A percentile compares a stretch with the other conserved stretches of the same genome.
Conservation (phyloP, 2,329 filamentous ascomycete species). For the Penicillium hordei region DNA sequence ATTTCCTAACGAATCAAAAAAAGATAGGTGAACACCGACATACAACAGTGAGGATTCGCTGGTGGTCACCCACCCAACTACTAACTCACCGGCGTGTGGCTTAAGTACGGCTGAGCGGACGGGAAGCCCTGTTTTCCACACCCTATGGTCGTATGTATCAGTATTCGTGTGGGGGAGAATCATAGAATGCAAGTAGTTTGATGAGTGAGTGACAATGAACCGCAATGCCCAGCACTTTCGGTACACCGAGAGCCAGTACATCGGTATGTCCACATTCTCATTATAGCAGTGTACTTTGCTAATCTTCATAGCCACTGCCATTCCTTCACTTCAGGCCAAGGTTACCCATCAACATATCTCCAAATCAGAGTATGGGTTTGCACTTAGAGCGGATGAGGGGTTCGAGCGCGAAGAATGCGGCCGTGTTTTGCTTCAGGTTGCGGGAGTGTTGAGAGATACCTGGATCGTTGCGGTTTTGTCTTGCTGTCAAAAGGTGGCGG, state of each 20-base stretch:
- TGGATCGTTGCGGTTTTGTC: neutral
- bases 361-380: neutral
- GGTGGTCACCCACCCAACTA: too few species aligned
- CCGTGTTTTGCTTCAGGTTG: neutral
- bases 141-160: too few species aligned
- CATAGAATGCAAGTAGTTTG: too few species aligned
- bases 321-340: neutral
- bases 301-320: constrained; percentile 65
- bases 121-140: too few species aligned
- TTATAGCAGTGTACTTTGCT: constrained; percentile 14
- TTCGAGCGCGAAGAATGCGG: neutral
- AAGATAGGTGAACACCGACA: too few species aligned
- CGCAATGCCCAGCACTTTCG: constrained; percentile 85
- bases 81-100: too few species aligned
- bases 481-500: neutral
- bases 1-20: too few species aligned
- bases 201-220: too few species aligned
- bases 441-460: neutral
- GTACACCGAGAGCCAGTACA: constrained; percentile 99
- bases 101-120: too few species aligned
- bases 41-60: too few species aligned
- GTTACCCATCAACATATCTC: neutral
- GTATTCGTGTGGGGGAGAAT: too few species aligned
- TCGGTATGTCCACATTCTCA: constrained; percentile 58
- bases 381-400: neutral